Evolutionary conservation across 345 rosid species (phyloP).

Genomic region (Passiflora organensis): DNA sequence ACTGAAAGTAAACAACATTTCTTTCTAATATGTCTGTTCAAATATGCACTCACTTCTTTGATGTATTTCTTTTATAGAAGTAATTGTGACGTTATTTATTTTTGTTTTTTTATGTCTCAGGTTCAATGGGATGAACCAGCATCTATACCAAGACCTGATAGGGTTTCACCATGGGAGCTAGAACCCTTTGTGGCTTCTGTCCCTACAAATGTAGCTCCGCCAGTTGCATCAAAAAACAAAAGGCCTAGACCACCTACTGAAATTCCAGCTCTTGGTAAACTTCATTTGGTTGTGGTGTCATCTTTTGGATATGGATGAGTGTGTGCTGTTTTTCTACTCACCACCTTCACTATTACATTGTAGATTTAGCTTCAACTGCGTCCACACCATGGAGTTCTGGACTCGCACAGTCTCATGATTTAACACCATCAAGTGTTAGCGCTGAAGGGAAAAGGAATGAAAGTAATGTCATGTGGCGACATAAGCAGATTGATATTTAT

Average conservation of each 20-base stretch:
- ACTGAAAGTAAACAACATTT: conserved; percentile 46
- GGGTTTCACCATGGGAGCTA: conserved; percentile 95
- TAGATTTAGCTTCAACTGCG: conserved; percentile 43
- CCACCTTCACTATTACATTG: neutral
- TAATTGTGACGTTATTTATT: conserved; percentile 10
- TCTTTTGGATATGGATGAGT: conserved; percentile 15
- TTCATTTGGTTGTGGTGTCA: neutral
- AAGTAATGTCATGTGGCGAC: conserved; percentile 40
- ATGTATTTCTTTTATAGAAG: neutral
- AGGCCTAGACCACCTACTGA: conserved; percentile 58
- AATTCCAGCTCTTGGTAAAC: conserved; percentile 42
- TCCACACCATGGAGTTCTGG: conserved; percentile 28
- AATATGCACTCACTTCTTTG: neutral
- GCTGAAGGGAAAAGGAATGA: conserved; percentile 50
- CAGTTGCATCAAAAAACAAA: conserved; percentile 49
- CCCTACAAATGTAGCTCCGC: conserved; percentile 35
- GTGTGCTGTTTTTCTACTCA: neutral
- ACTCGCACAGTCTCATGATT: conserved; percentile 47
- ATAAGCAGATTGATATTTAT: conserved; percentile 36
- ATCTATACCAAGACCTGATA: conserved; percentile 65
- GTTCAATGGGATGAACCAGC: conserved; percentile 98
- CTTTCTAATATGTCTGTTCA: neutral
- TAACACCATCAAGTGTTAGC: conserved; percentile 31
- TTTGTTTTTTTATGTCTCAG: conserved; percentile 23
- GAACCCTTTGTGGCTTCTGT: conserved; percentile 59